These are phyloP conservation scores for Xanthoparmelia taractica DNA, from an alignment of 495 filamentous ascomycete species.

Conservation along the genomic window DNA sequence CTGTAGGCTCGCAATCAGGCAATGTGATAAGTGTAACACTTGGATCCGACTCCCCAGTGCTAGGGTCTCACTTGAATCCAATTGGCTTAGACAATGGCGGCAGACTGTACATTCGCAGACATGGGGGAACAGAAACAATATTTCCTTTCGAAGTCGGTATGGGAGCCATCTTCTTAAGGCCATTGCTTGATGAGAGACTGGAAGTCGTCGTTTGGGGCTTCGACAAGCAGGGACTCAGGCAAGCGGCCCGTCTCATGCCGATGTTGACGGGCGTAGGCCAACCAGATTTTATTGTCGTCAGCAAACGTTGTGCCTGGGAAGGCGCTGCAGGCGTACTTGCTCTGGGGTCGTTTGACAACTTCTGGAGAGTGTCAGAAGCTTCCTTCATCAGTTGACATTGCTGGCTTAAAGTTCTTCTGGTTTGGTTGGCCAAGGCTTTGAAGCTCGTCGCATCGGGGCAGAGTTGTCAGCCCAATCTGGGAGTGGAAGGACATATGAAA, in stretches of 20 bases:
- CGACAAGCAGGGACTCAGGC: constrained; percentile 38
- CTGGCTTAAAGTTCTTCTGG: constrained; percentile 4
- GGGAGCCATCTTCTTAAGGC: constrained; percentile 44
- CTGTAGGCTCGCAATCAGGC: constrained; percentile 21
- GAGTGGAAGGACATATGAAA: neutral
- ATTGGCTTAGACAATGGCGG: constrained; percentile 12
- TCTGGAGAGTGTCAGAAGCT: constrained; percentile 43
- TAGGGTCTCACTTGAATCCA: neutral
- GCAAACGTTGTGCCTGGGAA: constrained; percentile 39
- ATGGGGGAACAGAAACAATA: constrained; percentile 15
- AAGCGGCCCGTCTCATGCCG: constrained; percentile 49
- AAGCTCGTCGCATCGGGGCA: neutral
- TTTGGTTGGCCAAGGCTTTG: neutral
- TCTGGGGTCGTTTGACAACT: constrained; percentile 48
- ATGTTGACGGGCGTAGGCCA: constrained; percentile 52
- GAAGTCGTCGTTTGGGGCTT: constrained; percentile 52
- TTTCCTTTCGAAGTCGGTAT: constrained; percentile 34
- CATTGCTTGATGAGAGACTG: constrained; percentile 37
- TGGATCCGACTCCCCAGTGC: constrained; percentile 19
- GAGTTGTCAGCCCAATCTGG: neutral
- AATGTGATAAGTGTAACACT: constrained; percentile 33
- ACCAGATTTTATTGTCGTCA: constrained; percentile 48
- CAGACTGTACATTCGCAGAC: constrained; percentile 25
- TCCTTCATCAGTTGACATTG: constrained; percentile 31
- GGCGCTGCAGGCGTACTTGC: constrained; percentile 47